Evolutionary conservation across 2,329 filamentous ascomycete genomes (phyloP), one percentile per base, ranked within the genome.

Genomic region (Westerdykella aurantiaca): DNA sequence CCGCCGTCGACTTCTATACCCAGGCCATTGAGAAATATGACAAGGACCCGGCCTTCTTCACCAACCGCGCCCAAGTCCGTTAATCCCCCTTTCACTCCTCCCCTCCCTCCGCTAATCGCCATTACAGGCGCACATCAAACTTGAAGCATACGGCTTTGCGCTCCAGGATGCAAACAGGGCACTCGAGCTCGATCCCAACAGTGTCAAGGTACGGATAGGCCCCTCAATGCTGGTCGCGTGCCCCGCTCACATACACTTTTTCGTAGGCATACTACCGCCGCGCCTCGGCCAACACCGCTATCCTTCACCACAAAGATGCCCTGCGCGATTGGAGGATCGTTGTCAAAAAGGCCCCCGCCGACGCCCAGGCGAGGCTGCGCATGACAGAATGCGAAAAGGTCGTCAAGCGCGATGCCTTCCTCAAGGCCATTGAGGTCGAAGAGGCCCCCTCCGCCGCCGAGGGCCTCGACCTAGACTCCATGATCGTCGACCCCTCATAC

Each of bases 361-460:
- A 96, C 70, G 89, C 89, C 58, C 88, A 93, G 73, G 91, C 90
- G 44, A 90, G 87, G 68, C 75, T 95, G 55, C 95, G 94, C 74
- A 75, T 94, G 56, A 82, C 87, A 48, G 91, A 97, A 63, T 96
- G 90, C 71, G 88, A 95, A 68, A 96, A 94, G 76, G 81, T 95
- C 56, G 88, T 97, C 53, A 89, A 91, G 62, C 85, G 91, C 60
- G 74, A 91, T 60, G 88, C 93, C 48, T 98, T 98, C 70, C 85
- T 95, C 57, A 89, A 88, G 56, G 93, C 93, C 25, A 98, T 97
- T 58, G 89, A 95, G 65, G 80, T 97, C 37, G 82, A 85, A 46
- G 93, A 97, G 56, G 87, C 91, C 52, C 89, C 91, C 4, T 96
- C 90, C 0, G 93, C 90, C 0, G 86, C 91, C 29, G 90, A 93